Evolutionary conservation across 2,329 filamentous ascomycete genomes (phyloP).

Genomic region (Xylaria sp.): DNA sequence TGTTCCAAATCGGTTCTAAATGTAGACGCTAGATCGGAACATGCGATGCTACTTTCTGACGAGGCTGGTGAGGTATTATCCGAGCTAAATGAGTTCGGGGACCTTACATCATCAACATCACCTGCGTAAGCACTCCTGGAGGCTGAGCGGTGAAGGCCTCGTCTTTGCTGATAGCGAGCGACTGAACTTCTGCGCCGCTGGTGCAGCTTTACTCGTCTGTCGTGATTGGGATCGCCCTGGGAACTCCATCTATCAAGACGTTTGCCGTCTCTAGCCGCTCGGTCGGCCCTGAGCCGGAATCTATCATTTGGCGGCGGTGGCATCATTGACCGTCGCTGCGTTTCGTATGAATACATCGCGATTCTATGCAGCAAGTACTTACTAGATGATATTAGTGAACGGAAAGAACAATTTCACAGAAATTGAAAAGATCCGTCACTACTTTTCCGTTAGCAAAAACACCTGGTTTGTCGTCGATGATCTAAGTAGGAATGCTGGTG

Average conservation of each 20-base stretch:
- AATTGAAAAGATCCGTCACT: not conserved
- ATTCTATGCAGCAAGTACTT: not conserved
- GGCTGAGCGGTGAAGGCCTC: not conserved
- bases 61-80: not conserved
- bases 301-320: not conserved
- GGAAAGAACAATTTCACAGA: not conserved
- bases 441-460: not conserved
- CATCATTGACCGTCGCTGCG: not conserved
- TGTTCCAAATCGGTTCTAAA: slow-evolving; percentile 27
- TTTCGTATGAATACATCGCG: not conserved
- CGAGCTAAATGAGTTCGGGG: not conserved
- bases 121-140: not conserved
- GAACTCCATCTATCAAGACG: slow-evolving; percentile 29
- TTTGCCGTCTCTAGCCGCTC: not conserved
- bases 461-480: too few species aligned
- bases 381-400: not conserved
- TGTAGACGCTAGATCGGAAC: slow-evolving; percentile 5
- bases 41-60: not conserved
- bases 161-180: not conserved
- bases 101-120: not conserved
- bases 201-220: slow-evolving; percentile 27
- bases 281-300: not conserved
- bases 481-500: not conserved
- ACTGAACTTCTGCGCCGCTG: slow-evolving; percentile 30
- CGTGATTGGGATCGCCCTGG: slow-evolving; percentile 16